Conservation (phyloP, 257 asterid species). For the Capsicum rhomboideum region DNA sequence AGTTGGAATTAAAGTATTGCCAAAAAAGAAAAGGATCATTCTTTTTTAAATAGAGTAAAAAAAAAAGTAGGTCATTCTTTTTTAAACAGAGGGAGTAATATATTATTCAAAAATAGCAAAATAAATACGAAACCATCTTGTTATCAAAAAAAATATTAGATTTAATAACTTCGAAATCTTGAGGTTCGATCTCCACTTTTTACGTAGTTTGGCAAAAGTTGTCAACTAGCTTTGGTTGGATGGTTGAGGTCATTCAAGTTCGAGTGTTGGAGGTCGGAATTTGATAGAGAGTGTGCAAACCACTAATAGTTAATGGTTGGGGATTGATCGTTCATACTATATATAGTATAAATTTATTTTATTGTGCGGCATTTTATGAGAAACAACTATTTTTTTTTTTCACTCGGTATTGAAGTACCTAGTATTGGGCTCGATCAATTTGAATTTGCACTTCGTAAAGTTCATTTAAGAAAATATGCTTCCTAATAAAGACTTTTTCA, state of each 20-base stretch:
- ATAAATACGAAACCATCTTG: background rate
- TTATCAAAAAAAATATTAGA: no score
- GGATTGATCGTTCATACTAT: background rate
- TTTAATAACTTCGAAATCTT: background rate
- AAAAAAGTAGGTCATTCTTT: no score
- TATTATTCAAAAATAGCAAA: background rate
- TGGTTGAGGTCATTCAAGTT: no score
- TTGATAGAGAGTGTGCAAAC: no score
- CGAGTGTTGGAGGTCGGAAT: no score
- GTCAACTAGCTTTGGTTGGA: background rate
- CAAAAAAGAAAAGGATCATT: no score
- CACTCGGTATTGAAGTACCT: no score
- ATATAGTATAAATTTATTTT: background rate
- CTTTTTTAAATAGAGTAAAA: no score
- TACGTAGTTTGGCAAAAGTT: background rate
- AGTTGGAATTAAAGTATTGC: no score
- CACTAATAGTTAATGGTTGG: background rate
- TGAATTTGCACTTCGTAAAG: no score
- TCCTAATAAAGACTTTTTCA: background rate
- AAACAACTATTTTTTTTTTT: background rate
- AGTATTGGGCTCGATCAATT: background rate
- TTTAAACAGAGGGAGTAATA: no score
- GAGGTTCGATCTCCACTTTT: background rate
- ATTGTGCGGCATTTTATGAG: background rate
- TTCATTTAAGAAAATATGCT: no score